Base-by-base conservation (phyloP, 2,329 filamentous ascomycete species). In the Exophiala calicioides region DNA sequence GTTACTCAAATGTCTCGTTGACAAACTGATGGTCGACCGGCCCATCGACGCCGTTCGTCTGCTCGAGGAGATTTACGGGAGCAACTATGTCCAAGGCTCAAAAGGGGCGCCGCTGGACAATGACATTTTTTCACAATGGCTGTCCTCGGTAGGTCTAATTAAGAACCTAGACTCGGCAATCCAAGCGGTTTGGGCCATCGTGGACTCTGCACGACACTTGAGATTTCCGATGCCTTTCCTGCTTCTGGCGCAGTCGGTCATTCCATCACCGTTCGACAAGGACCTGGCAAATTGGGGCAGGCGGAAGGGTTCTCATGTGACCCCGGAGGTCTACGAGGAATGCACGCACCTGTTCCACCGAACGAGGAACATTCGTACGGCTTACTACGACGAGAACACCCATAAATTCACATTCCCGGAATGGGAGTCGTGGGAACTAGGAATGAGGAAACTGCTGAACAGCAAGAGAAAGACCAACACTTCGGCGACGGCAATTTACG, bases 81-180 rank as follows among this genome's bases (percentile, higher is more conserved):
- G 55, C 38, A 30, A 36, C 3, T 51, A 43, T 20, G 47, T 47
- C 19, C 45, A 50, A 33, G 47, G 38, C 12, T 10, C 15, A 3
- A 12, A 31, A 8, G 52, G 55, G 3, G 36, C 38, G 16, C 45
- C 44, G 1, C 52, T 55, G 13, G 47, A 52, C 30, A 43, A 45
- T 16, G 36, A 44, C 6, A 7, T 57, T 15, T 55, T 55, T 29
- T 30, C 29, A 5, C 36, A 41, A n/a, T 57, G 55, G 55, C 38
- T 57, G 9, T 33, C 48, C n/a, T 24, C 52, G 19, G 49, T 49
- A 13, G 27, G 26, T 9, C 35, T 21, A 10, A n/a, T 38, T 7
- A 47, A 45, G n/a, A 37, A 47, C 19, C 31, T 27, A 10, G n/a
- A 31, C 12, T 43, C 45, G 6, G 40, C 44, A 12, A 37, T 26